Evolutionary conservation across 2,329 filamentous ascomycete species (phyloP).

Genomic region (Claviceps purpurea): DNA sequence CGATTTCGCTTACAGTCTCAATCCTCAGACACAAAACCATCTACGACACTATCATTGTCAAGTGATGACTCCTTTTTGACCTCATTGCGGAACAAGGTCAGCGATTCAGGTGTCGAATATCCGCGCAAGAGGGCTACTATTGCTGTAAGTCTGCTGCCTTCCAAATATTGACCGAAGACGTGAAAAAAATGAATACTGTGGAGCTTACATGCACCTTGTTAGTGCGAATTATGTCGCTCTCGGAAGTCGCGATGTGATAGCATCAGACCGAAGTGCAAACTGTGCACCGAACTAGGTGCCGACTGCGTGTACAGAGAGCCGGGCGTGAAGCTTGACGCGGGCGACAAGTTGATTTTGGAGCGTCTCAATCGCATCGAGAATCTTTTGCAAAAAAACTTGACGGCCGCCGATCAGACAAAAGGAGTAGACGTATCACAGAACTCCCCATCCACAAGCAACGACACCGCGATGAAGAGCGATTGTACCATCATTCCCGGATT

Average conservation of each 20-base stretch:
- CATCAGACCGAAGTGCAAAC: conserved; percentile 68
- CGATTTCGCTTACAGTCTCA: conserved; percentile 43
- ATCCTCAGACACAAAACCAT: conserved; percentile 33
- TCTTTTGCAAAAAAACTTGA: too few relatives aligned
- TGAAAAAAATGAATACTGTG: too few relatives aligned
- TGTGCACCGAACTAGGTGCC: conserved; percentile 69
- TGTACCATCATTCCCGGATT: too few relatives aligned
- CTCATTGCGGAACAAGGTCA: conserved; percentile 48
- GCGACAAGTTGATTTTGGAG: conserved; percentile 75
- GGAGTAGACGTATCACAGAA: conserved; percentile 44
- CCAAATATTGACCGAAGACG: neutral
- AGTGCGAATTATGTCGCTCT: conserved; percentile 74
- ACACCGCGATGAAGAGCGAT: conserved; percentile 36
- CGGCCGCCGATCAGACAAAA: conserved; percentile 23
- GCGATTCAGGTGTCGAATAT: conserved; percentile 48
- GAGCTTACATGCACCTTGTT: neutral
- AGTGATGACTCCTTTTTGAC: conserved; percentile 39
- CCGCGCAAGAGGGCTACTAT: conserved; percentile 52
- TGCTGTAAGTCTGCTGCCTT: conserved; percentile 28
- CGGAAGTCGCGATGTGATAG: conserved; percentile 71
- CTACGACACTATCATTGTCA: conserved; percentile 32
- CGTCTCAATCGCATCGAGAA: conserved; percentile 36
- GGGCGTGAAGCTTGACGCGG: conserved; percentile 75
- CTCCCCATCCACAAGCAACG: conserved; percentile 52
- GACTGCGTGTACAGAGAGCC: conserved; percentile 78